Base-by-base conservation (phyloP, 495 filamentous ascomycete genomes). In the Penicillium odoratum region DNA sequence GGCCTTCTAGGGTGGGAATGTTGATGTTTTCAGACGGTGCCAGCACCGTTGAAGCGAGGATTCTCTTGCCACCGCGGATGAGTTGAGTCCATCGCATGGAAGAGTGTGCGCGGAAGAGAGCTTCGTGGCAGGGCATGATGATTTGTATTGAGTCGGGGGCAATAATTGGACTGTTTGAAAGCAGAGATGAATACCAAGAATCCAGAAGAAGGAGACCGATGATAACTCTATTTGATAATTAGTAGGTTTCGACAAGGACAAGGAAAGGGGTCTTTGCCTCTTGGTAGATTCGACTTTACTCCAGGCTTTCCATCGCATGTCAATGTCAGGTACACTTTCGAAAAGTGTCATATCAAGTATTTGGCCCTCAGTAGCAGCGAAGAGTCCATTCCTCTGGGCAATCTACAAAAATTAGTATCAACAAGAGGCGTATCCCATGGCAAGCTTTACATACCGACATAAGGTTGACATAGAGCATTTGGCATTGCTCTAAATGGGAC, bases 221-320 rank as follows among this genome's bases (percentile, higher is more conserved):
- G 33, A 83, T 79, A 25, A 78, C 59, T 40, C 80, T 80, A 28
- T 30, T 4, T 0, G 13, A 51, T 3, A 45, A 21, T 58, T 45
- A 51, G 29, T 7, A 31, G 30, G 1, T 16, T 11, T 25, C 3
- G 18, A 9, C 3, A 16, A 45, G 16, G 0, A 33, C 4, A 38
- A 42, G 25, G 28, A 48, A 48, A 57, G 8, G 7, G 13, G 7
- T 33, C 53, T 69, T 55, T 54, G 80, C 79, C 78, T 69, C 45
- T 83, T 83, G 0, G 69, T 71, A 28, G 74, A 78, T 64, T 83
- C 80, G 6, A 83, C 73, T 48, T 74, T 78, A 57, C 73, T 74
- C 80, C 80, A 83, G 4, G 78, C 76, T 56, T 81, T 81, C 80
- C 80, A 83, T 64, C 78, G 65, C 46, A 70, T 67, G 33, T 81